phyloP scores from a whole-genome alignment of 805 yeast species.

The Nakazawaea laoshanensis region DNA sequence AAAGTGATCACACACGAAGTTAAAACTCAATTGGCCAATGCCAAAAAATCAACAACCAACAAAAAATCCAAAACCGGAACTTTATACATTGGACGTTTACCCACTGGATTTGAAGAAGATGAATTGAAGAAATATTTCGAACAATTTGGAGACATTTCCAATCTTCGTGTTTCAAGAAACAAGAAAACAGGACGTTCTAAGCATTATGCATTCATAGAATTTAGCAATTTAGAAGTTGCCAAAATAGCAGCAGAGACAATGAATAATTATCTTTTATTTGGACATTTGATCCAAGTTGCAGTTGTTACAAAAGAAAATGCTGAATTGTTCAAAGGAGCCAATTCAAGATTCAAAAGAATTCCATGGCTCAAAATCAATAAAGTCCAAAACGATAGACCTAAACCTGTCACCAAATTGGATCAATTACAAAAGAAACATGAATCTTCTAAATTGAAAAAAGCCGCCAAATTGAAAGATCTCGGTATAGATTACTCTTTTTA shows the following conservation, averaged over 20 bases:
- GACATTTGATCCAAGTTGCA: constrained; percentile 67
- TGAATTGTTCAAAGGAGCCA: constrained; percentile 50
- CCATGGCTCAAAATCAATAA: constrained; percentile 53
- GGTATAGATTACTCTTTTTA: constrained; percentile 47
- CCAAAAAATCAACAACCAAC: constrained; percentile 16
- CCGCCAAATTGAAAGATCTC: constrained; percentile 37
- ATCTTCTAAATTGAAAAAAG: constrained; percentile 32
- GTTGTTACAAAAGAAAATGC: constrained; percentile 47
- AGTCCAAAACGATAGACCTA: constrained; percentile 47
- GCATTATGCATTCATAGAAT: constrained; percentile 89
- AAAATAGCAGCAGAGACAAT: constrained; percentile 87
- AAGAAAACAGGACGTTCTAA: constrained; percentile 85
- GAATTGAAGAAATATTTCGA: constrained; percentile 73
- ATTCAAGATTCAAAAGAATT: constrained; percentile 43
- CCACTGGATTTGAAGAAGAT: constrained; percentile 83
- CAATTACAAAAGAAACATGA: constrained; percentile 39
- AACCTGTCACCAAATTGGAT: constrained; percentile 49
- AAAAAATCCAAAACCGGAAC: constrained; percentile 44
- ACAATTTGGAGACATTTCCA: constrained; percentile 83
- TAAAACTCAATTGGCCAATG: constrained; percentile 14
- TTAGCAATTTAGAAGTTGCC: constrained; percentile 67
- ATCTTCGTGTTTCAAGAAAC: constrained; percentile 78
- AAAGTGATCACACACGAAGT: constrained; percentile 14
- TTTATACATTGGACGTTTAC: constrained; percentile 85
- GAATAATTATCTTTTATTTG: constrained; percentile 87